Percentiles rank a stretch among this genome's conserved stretches.
Evolutionary conservation across 2,329 filamentous ascomycete species (phyloP).

Genomic region (Diplocarpon mali): DNA sequence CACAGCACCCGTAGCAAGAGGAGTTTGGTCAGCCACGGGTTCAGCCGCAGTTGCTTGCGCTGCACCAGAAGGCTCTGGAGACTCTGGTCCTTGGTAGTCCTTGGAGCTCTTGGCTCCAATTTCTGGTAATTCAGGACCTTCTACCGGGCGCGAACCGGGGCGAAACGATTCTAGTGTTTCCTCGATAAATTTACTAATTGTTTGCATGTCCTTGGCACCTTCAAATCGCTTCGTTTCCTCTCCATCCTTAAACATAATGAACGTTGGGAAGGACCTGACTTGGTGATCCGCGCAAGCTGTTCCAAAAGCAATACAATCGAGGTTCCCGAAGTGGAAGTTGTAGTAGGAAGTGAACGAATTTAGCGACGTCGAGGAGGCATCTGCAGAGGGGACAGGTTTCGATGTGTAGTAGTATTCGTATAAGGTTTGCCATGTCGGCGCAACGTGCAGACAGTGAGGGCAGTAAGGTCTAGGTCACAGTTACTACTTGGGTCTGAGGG

Average conservation of each 20-base stretch:
- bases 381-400: constrained; percentile 44
- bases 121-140: constrained; percentile 48
- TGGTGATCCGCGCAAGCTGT: constrained; percentile 63
- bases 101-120: constrained; percentile 44
- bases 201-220: constrained; percentile 56
- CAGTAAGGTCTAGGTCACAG: constrained; percentile 23
- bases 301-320: constrained; percentile 78
- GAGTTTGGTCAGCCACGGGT: constrained; percentile 11
- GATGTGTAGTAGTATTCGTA: constrained; percentile 89
- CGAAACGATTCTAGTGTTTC: constrained; percentile 63
- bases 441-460: constrained; percentile 38
- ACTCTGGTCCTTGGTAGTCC: constrained; percentile 16
- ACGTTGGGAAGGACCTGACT: constrained; percentile 63
- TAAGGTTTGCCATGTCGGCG: constrained; percentile 78
- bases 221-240: constrained; percentile 49
- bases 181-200: constrained; percentile 63
- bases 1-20: constrained; percentile 10
- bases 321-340: constrained; percentile 73
- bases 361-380: constrained; percentile 34
- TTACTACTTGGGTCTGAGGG: not conserved
- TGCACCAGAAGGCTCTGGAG: constrained; percentile 4
- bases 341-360: constrained; percentile 68
- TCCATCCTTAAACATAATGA: constrained; percentile 72
- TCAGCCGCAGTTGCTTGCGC: constrained; percentile 29
- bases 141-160: constrained; percentile 65